These are phyloP conservation scores for Abrus pulchellus DNA, from an alignment of 306 rosid genomes.

Conservation along the genomic window DNA sequence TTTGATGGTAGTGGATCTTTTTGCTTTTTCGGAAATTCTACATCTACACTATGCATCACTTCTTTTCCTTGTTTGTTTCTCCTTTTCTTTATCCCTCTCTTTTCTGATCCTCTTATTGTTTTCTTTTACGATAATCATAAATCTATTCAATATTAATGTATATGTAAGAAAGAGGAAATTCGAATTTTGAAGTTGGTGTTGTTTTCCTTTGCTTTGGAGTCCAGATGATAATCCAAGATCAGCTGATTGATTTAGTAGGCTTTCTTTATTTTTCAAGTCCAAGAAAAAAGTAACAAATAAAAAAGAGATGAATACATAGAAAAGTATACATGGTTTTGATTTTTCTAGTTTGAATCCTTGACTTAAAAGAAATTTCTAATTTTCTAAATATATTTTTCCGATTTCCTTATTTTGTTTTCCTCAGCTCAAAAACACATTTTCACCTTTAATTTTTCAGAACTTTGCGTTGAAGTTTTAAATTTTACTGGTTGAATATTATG, in stretches of 20 bases:
- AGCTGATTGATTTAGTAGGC: slow-evolving; percentile 29
- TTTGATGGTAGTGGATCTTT: slow-evolving; percentile 33
- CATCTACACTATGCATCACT: slow-evolving; percentile 27
- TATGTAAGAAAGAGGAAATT: neutral
- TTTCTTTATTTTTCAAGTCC: neutral
- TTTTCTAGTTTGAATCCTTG: slow-evolving; percentile 13
- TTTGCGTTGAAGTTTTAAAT: neutral
- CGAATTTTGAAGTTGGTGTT: neutral
- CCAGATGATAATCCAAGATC: neutral
- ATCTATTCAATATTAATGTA: slow-evolving; percentile 26
- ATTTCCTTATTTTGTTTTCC: neutral
- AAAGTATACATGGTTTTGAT: neutral
- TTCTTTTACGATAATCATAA: slow-evolving; percentile 7
- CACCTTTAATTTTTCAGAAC: slow-evolving; percentile 1
- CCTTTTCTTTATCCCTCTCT: neutral
- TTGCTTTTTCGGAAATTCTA: slow-evolving; percentile 33
- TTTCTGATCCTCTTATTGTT: slow-evolving; percentile 10
- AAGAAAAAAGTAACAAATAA: neutral
- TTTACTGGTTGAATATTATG: neutral
- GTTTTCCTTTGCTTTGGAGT: neutral
- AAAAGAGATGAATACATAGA: neutral
- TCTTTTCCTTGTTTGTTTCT: neutral
- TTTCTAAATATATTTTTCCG: neutral
- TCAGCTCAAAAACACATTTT: neutral
- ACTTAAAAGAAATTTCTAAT: neutral